Conservation (phyloP, 164 flowering plant species). For the Vitis labrusca region DNA sequence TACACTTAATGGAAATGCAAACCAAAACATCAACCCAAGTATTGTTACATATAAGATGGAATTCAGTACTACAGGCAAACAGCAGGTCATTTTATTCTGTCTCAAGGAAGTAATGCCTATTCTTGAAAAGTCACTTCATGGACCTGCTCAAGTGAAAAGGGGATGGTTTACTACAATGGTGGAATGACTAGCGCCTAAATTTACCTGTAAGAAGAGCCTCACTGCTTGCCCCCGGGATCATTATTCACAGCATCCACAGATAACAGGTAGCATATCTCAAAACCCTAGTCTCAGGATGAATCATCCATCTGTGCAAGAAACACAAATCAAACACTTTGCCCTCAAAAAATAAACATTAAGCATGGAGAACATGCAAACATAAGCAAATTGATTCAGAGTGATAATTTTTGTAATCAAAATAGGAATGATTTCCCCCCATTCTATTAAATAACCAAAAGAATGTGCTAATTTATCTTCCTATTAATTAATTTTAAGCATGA, state of each 20-base stretch:
- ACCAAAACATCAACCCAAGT: too few relatives aligned
- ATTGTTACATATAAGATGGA: not conserved
- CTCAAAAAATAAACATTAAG: not conserved
- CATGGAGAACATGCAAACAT: not conserved
- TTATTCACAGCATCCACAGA: not conserved
- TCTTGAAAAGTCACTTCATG: not conserved
- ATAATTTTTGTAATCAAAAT: too few relatives aligned
- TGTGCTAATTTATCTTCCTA: too few relatives aligned
- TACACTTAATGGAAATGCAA: too few relatives aligned
- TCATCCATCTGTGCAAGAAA: constrained; percentile 1
- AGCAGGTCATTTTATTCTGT: not conserved
- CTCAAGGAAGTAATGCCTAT: not conserved
- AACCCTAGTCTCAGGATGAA: not conserved
- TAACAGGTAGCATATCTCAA: not conserved
- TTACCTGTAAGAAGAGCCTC: not conserved
- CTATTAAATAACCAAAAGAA: too few relatives aligned
- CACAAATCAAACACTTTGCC: not conserved
- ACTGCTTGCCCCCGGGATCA: not conserved
- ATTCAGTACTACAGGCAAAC: not conserved
- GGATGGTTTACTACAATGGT: not conserved
- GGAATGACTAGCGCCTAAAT: not conserved
- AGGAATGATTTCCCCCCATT: too few relatives aligned
- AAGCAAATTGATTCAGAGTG: not conserved
- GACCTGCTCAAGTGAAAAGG: not conserved
- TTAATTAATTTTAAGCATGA: too few relatives aligned